Evolutionary conservation across 805 yeast genomes (phyloP).

Genomic region (Starmerella sirachaensis): DNA sequence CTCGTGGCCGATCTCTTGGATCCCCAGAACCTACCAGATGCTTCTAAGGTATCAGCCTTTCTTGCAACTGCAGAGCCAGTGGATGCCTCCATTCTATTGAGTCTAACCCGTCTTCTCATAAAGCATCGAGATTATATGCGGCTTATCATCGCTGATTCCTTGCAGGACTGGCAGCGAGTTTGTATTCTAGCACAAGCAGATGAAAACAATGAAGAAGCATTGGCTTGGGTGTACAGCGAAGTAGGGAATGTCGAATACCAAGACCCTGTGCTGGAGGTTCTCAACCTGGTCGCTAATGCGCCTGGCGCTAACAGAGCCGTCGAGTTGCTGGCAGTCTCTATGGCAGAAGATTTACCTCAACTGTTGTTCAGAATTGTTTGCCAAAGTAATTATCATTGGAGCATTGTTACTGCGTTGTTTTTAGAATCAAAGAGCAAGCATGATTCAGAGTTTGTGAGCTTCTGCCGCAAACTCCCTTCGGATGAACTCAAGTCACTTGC

Average conservation of each 20-base stretch:
- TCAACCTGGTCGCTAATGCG: slow-evolving; percentile 5
- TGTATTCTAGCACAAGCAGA: background rate
- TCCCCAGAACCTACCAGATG: slow-evolving; percentile 9
- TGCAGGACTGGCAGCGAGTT: slow-evolving; percentile 10
- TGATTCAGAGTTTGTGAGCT: slow-evolving; percentile 8
- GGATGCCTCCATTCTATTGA: background rate
- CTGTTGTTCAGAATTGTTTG: slow-evolving; percentile 10
- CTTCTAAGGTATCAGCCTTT: background rate
- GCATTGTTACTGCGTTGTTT: slow-evolving; percentile 16
- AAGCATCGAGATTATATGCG: slow-evolving; percentile 1
- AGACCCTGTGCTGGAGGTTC: slow-evolving; percentile 4
- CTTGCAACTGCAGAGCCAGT: background rate
- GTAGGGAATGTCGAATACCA: background rate
- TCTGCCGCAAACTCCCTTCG: slow-evolving; percentile 6
- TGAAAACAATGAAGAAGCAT: background rate
- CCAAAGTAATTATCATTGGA: slow-evolving; percentile 8
- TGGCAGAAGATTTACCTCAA: background rate
- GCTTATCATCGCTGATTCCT: too few species aligned
- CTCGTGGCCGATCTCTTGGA: slow-evolving; percentile 10
- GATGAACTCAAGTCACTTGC: slow-evolving; percentile 9
- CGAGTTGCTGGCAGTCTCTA: slow-evolving; percentile 1
- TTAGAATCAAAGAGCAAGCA: slow-evolving; percentile 7
- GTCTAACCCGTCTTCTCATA: background rate
- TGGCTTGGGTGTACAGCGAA: slow-evolving; percentile 1
- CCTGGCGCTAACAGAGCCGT: background rate